These are phyloP conservation scores for Trichoderma erinaceum DNA, from an alignment of 495 filamentous ascomycete genomes.

Conservation along the genomic window DNA sequence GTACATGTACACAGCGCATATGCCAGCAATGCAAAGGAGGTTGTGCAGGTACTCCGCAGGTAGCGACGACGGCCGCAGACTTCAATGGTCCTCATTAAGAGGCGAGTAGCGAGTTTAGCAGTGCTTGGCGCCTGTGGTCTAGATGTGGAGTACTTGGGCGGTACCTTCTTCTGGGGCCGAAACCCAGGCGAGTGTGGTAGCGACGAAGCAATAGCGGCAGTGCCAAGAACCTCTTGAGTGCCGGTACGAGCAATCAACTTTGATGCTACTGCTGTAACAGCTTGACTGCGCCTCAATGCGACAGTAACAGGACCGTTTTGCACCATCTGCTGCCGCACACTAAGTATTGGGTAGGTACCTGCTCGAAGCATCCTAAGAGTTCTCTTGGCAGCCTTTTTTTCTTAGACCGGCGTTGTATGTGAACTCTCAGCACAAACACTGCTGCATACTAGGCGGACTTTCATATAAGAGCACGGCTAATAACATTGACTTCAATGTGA, in stretches of 20 bases:
- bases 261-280: no score
- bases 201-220: background rate
- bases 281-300: background rate
- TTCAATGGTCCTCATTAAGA: background rate
- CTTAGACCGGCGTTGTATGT: no score
- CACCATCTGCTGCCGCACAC: background rate
- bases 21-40: no score
- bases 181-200: background rate
- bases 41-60: background rate
- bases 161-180: conserved; percentile 1
- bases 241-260: background rate
- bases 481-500: no score
- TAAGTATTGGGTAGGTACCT: background rate
- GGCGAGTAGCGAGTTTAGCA: no score
- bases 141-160: background rate
- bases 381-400: background rate
- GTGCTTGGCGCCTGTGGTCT: background rate
- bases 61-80: background rate
- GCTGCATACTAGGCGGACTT: background rate
- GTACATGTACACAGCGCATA: no score
- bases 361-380: background rate
- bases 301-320: background rate
- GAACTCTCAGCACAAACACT: no score
- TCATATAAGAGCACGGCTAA: no score
- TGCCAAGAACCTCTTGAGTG: background rate